These are phyloP conservation scores for Aphanoascus verrucosus DNA, from an alignment of 2,329 filamentous ascomycete species.

Conservation along the genomic window DNA sequence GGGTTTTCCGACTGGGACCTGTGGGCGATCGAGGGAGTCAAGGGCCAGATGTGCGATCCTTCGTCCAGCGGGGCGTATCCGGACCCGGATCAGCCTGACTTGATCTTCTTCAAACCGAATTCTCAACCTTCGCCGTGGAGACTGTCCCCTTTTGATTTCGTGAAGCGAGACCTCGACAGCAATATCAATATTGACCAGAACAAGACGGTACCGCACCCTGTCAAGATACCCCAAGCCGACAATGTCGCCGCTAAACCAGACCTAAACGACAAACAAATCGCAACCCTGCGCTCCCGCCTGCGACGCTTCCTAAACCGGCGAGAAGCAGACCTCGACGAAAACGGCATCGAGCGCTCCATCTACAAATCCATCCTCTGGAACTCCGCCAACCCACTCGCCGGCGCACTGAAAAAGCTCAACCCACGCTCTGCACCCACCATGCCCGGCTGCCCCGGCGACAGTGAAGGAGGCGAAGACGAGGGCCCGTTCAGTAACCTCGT, in stretches of 20 bases:
- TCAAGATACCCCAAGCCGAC: neutral
- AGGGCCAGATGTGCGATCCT: conserved; percentile 26
- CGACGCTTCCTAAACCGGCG: neutral
- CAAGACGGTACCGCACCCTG: too few species aligned
- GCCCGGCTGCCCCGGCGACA: conserved; percentile 25
- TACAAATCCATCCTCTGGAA: conserved; percentile 21
- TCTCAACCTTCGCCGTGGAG: conserved; percentile 16
- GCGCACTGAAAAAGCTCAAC: conserved; percentile 17
- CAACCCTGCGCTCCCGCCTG: neutral
- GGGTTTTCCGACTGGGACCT: conserved; percentile 23
- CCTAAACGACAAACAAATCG: conserved; percentile 2
- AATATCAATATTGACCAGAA: too few species aligned
- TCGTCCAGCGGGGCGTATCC: conserved; percentile 17
- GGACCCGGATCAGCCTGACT: conserved; percentile 23
- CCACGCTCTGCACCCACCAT: conserved; percentile 18
- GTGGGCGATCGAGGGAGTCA: conserved; percentile 21
- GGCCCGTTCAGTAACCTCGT: conserved; percentile 14
- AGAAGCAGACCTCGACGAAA: conserved; percentile 6
- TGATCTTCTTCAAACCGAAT: conserved; percentile 27
- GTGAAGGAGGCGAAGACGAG: conserved; percentile 19
- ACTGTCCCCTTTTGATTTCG: neutral
- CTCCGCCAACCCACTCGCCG: conserved; percentile 19
- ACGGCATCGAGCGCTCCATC: conserved; percentile 13
- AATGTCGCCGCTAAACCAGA: neutral
- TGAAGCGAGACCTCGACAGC: neutral